phyloP scores from a whole-genome alignment of 192 early-diverging fungal species.

The Coemansia sp. region DNA sequence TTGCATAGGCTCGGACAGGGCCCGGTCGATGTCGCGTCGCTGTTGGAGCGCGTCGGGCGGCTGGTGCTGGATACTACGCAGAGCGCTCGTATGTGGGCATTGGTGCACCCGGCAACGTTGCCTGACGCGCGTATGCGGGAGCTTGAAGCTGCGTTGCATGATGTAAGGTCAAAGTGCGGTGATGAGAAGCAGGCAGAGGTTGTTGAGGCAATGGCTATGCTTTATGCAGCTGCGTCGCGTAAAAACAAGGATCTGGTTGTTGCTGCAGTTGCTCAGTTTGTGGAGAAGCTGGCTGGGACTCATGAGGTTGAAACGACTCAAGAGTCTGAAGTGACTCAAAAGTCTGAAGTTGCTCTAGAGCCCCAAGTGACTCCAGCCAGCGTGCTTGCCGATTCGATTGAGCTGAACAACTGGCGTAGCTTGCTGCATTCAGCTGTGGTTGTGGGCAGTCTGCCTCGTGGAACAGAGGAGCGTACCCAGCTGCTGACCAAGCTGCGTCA shows the following conservation, averaged over 20 bases:
- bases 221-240: constrained; percentile 35
- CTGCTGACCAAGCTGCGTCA: background rate
- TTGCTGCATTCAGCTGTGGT: constrained; percentile 7
- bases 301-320: background rate
- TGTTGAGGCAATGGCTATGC: constrained; percentile 46
- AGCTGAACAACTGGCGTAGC: constrained; percentile 22
- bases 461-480: background rate
- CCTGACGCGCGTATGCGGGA: constrained; percentile 22
- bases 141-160: constrained; percentile 16
- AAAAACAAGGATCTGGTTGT: constrained; percentile 34
- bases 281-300: background rate
- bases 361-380: constrained; percentile 2
- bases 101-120: constrained; percentile 30
- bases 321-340: too few species aligned
- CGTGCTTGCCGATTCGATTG: constrained; percentile 18
- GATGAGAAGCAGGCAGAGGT: constrained; percentile 12
- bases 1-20: background rate
- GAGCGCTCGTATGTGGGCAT: constrained; percentile 30
- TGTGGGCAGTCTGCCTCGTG: constrained; percentile 8
- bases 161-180: background rate
- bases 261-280: constrained; percentile 24
- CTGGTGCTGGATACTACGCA: constrained; percentile 37
- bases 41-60: background rate
- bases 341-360: background rate
- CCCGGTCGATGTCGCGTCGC: background rate